Evolutionary conservation across 1,284 basidiomycete genomes (phyloP), one percentile per base, ranked within the genome.

Genomic region (Ceratobasidium sp.): DNA sequence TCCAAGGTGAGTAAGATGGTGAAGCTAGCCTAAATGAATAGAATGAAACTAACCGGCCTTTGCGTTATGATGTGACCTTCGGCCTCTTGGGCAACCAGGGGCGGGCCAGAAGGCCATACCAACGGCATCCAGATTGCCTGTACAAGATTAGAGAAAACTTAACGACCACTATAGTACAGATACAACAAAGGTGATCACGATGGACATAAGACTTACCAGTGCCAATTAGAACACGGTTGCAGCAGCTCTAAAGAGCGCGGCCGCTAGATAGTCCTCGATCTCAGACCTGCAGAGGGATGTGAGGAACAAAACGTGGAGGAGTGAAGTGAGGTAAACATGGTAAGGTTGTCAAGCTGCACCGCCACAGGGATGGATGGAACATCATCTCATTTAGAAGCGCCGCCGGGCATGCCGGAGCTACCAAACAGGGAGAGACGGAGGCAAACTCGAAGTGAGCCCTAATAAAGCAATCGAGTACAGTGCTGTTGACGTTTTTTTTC

Each of bases 351-450:
- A 66, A 26, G n/a, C 42, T 20, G 42, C 63, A 66, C 63, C 63
- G 63, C 63, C 63, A 66, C 63, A 44, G 18, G 42, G 63, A 42
- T 53, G 15, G 42, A 20, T 42, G 18, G 18, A n/a, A 46, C 63
- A 42, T 66, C 63, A 66, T 46, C 46, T 46, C 42, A 66, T 66
- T 66, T 42, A 66, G 63, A 66, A 66, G 42, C 42, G 33, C 33
- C 33, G 33, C 33, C 33, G 63, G 63, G 18, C 63, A 46, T 23
- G 20, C 26, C 60, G 60, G 60, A 9, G 15, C 40, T 26, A 7
- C 56, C 56, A 58, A 26, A 28, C 42, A 28, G n/a, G 9, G 13
- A 26, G 5, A 66, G 42, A 66, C 63, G 33, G n/a, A 3, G 20
- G 3, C 20, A 20, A 42, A 46, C 33, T 33, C 33, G 33, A 33